Base-by-base conservation (phyloP, 1,139 yeast genomes). In the Suhomyces yuchorum region DNA sequence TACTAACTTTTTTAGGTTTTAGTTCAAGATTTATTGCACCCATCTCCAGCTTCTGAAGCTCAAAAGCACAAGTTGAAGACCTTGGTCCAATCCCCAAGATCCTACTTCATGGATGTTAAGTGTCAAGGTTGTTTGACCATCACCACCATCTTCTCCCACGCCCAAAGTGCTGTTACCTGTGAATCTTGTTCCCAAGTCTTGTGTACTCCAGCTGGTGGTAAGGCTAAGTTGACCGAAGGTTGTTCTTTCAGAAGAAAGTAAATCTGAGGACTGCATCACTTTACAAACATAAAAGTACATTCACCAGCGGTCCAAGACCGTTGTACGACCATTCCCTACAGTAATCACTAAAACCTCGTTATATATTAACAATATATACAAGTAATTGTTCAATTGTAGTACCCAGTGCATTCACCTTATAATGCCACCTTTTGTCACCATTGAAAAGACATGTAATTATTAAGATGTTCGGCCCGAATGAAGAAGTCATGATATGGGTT, bases 141-240 rank as follows among this genome's bases (percentile, higher is more conserved):
- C 82, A 92, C 99, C 78, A 93, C 98, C 63, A 97, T 93, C 65
- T 93, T 93, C 87, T 92, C 98, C 63, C 99, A 93, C 80, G 98
- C 99, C 60, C 99, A 93, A 83, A 93, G 98, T 65, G 98, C 97
- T 67, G 99, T 93, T 73, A 88, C 97, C 72, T 93, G 99, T 83
- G 98, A 95, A 71, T 85, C 96, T 60, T 93, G 99, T 80, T 87
- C 98, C 66, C 92, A 97, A 63, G 97, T 93, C 61, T 88, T 93
- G 72, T 92, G 98, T 81, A 88, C 95, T 73, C 99, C 99, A 73
- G 90, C 98, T 62, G 99, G 99, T 84, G 99, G 99, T 84, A 93
- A 93, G 85, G 97, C 98, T 71, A 91, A 89, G 81, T 87, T 93
- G 77, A 89, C 98, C 66, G 99, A 93, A 82, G 99, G 99, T 75